These are phyloP conservation scores for Micractinium conductrix DNA, from an alignment of 139 green algal genomes.

Conservation along the genomic window DNA sequence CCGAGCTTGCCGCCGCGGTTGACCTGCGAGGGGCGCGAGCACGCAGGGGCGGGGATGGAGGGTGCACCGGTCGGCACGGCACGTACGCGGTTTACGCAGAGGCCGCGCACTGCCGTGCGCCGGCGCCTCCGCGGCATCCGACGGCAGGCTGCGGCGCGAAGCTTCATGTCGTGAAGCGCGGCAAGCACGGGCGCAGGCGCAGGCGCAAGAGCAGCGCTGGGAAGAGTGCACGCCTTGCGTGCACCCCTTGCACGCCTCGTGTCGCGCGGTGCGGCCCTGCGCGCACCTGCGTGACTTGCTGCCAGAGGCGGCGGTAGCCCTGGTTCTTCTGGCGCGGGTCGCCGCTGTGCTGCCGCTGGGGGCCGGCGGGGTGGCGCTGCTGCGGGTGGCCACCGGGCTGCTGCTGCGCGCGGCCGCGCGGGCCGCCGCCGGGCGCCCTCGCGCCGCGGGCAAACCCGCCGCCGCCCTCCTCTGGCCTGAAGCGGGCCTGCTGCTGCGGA, in stretches of 20 bases:
- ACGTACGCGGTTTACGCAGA: no score
- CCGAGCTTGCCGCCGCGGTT: constrained; percentile 53
- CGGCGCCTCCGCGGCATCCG: no score
- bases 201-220: no score
- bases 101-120: no score
- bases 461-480: background rate
- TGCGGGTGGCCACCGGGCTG: constrained; percentile 1
- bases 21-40: constrained; percentile 42
- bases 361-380: background rate
- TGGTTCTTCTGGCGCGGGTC: constrained; percentile 27
- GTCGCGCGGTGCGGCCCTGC: no score
- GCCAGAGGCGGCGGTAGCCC: constrained; percentile 82
- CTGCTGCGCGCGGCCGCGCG: background rate
- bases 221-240: no score
- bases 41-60: background rate
- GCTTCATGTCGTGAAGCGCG: no score
- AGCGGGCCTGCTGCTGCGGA: background rate
- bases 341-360: background rate
- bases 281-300: constrained; percentile 62
- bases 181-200: no score
- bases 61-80: background rate
- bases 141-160: no score
- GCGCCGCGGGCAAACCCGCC: background rate
- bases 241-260: no score
- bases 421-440: no score